Percentiles rank a stretch among this genome's conserved stretches.
Evolutionary conservation across 2,329 filamentous ascomycete species (phyloP).

Genomic region (Hypoxylon sp.): DNA sequence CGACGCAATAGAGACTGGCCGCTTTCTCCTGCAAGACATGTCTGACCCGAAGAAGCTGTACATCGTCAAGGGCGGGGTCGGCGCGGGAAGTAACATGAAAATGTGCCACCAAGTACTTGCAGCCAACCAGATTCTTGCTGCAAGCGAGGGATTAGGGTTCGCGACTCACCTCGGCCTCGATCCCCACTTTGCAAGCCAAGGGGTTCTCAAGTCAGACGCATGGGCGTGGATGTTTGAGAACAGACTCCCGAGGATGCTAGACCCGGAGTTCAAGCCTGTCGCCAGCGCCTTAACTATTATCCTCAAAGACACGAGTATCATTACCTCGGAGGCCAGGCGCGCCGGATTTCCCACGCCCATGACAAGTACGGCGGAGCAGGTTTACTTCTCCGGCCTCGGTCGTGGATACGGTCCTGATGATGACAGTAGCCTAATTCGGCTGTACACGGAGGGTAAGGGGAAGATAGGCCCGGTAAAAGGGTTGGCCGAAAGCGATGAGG

Average conservation of each 20-base stretch:
- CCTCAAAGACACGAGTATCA: constrained; percentile 74
- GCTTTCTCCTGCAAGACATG: constrained; percentile 73
- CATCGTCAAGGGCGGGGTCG: constrained; percentile 71
- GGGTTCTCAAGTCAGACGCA: constrained; percentile 63
- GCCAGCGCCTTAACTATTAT: constrained; percentile 73
- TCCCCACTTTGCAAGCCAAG: constrained; percentile 58
- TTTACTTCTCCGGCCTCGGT: constrained; percentile 72
- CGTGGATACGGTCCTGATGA: constrained; percentile 67
- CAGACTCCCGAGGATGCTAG: constrained; percentile 68
- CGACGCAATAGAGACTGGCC: constrained; percentile 69
- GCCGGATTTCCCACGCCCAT: constrained; percentile 72
- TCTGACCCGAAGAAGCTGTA: constrained; percentile 74
- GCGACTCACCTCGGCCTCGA: constrained; percentile 70
- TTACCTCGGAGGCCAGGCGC: constrained; percentile 74
- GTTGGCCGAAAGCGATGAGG: constrained; percentile 53
- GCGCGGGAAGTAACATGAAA: constrained; percentile 74
- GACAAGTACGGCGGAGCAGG: constrained; percentile 74
- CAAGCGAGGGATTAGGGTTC: constrained; percentile 73
- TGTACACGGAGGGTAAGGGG: constrained; percentile 60
- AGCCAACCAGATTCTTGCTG: constrained; percentile 73
- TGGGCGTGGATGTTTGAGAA: constrained; percentile 76
- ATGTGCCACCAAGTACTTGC: constrained; percentile 75
- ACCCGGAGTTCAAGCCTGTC: constrained; percentile 66
- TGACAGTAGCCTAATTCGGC: constrained; percentile 60
- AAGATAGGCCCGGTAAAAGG: constrained; percentile 53